Evolutionary conservation across 805 yeast species (phyloP).

Genomic region (Maudiozyma saulgeensis): DNA sequence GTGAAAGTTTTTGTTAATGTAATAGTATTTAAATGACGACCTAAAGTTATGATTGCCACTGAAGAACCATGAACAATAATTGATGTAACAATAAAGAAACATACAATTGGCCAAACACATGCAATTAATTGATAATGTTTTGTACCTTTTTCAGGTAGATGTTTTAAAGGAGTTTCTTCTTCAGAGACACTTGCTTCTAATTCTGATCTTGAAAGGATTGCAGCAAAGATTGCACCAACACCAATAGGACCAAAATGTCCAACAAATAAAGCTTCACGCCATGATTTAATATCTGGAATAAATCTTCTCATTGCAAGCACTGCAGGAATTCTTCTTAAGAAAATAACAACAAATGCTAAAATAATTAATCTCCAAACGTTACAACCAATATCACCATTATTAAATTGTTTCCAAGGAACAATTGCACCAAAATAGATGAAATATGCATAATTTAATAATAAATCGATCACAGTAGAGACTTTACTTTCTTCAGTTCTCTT

Average conservation of each 20-base stretch:
- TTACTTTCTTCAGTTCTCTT: conserved; percentile 74
- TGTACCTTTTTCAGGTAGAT: conserved; percentile 37
- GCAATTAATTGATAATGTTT: conserved; percentile 53
- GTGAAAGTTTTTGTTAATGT: conserved; percentile 88
- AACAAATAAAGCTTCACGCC: conserved; percentile 91
- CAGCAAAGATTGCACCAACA: conserved; percentile 84
- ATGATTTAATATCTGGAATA: conserved; percentile 77
- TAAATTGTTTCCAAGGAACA: conserved; percentile 79
- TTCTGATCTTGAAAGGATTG: conserved; percentile 66
- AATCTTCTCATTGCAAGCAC: conserved; percentile 64
- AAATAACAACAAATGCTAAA: conserved; percentile 61
- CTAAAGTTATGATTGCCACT: conserved; percentile 63
- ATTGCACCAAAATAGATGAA: conserved; percentile 87
- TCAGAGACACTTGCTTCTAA: conserved; percentile 44
- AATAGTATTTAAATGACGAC: conserved; percentile 83
- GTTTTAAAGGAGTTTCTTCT: conserved; percentile 48
- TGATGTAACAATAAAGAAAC: conserved; percentile 72
- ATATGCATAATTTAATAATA: conserved; percentile 72
- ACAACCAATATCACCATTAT: conserved; percentile 50
- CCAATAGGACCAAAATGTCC: conserved; percentile 97
- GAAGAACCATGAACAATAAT: conserved; percentile 88
- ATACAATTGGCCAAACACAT: conserved; percentile 72
- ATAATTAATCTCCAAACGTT: conserved; percentile 73
- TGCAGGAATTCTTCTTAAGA: conserved; percentile 76
- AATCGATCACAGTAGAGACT: conserved; percentile 83